These are phyloP conservation scores for Ogataea dorogensis DNA, from an alignment of 805 yeast species.

Conservation along the genomic window DNA sequence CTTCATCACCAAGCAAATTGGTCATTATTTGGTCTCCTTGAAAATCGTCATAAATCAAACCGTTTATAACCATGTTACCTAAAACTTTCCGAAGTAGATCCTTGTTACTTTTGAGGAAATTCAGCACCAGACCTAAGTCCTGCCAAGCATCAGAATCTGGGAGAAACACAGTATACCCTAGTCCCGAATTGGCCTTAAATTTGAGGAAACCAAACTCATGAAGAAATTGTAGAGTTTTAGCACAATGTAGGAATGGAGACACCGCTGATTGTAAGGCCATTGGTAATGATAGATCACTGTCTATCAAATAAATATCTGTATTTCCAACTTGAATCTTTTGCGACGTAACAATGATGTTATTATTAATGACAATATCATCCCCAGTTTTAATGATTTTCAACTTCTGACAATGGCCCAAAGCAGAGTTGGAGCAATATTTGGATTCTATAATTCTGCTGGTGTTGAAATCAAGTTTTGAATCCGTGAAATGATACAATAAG, in stretches of 20 bases:
- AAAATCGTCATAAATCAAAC: conserved; percentile 65
- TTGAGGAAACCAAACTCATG: conserved; percentile 50
- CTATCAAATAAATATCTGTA: conserved; percentile 63
- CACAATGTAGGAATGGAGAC: conserved; percentile 60
- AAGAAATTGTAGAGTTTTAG: conserved; percentile 61
- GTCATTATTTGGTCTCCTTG: conserved; percentile 28
- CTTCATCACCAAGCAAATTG: conserved; percentile 15
- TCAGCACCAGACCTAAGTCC: conserved; percentile 53
- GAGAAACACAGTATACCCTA: conserved; percentile 72
- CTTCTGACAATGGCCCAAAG: conserved; percentile 66
- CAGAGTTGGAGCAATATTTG: conserved; percentile 47
- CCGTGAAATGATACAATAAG: conserved; percentile 64
- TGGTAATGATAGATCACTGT: conserved; percentile 63
- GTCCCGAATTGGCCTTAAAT: conserved; percentile 43
- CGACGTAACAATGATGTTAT: conserved; percentile 46
- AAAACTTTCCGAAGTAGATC: conserved; percentile 52
- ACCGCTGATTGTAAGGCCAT: conserved; percentile 60
- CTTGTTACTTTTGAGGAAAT: conserved; percentile 53
- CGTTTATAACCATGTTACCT: conserved; percentile 59
- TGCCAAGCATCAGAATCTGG: conserved; percentile 82
- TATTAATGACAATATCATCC: conserved; percentile 47
- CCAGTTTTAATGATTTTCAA: conserved; percentile 42
- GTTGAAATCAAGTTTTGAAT: conserved; percentile 42
- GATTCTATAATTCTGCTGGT: conserved; percentile 44
- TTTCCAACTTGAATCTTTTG: conserved; percentile 54